Base-by-base conservation (phyloP, 768 basidiomycete species). In the Cytidiella melzeri region DNA sequence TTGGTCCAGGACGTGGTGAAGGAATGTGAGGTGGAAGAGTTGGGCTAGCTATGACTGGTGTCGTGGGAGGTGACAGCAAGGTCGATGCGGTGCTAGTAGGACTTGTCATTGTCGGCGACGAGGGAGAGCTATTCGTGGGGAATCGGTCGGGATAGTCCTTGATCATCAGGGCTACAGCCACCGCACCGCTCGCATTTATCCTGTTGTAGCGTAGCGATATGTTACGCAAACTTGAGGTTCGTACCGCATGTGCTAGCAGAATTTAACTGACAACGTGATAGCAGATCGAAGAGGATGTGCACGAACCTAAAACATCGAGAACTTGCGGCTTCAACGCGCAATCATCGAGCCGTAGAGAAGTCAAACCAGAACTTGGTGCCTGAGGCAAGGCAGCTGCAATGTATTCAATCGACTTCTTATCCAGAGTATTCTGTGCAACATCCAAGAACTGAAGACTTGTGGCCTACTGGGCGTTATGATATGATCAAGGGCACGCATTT, bases 151-250 rank as follows among this genome's bases (percentile, higher is more conserved):
- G 90, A 61, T 97, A 98, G 65, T 99, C 95, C 45, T 89, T 81
- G 54, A 97, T 93, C 91, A 99, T 94, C 45, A 96, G 76, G 0
- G 95, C 93, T 11, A 98, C 74, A 0, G 92, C 88, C 4, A 98
- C 92, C 6, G 87, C 92, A 27, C 93, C 92, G 0, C 87, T 78
- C 0, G 83, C 76, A 27, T 75, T 81, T 59, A 98, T 96, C 38
- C 80, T 80, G 66, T 99, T 98, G 41, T 90, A 79, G 13, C 95
- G 81, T 20, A 99, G 69, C 4, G 92, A 95, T 43, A 99, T 83
- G 61, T 99, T 92, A 50, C 82, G 80, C 50, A 99, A 67, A 0
- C 84, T 83, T 0, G 92, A 92, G 0, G 79, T 81, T 4, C 95
- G 87, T 15, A 97, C 81, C 12, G 81, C 81, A 48, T 92, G 84